Conservation (phyloP, 371 early-diverging fungal genomes). For the Smittium mucronatum region DNA sequence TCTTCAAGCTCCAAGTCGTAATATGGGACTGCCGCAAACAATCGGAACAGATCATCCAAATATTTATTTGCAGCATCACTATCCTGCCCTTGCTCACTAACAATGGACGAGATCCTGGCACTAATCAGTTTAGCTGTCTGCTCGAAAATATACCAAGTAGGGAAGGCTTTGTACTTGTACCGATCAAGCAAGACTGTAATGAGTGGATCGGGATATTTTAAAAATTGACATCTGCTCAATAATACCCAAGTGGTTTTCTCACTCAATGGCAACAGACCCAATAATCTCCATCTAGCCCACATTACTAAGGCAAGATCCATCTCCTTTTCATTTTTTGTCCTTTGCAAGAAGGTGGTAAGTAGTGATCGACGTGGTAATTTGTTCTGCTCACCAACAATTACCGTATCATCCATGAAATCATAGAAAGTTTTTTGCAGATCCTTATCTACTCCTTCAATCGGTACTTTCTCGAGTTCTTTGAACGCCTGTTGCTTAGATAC, state of each 20-base stretch:
- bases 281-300: conserved; percentile 5
- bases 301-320: conserved; percentile 7
- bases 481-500: too few species aligned
- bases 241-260: conserved; percentile 9
- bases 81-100: conserved; percentile 4
- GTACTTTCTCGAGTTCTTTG: too few species aligned
- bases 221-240: neutral
- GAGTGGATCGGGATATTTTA: neutral
- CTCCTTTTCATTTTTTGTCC: conserved; percentile 5
- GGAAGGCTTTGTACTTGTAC: conserved; percentile 12
- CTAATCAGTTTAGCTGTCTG: conserved; percentile 2
- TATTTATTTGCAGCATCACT: neutral
- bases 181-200: conserved; percentile 7
- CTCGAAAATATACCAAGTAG: conserved; percentile 3
- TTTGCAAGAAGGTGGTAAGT: conserved; percentile 1
- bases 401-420: too few species aligned
- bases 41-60: conserved; percentile 26
- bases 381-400: too few species aligned
- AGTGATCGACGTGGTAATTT: neutral
- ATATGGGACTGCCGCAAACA: conserved; percentile 28
- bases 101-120: neutral
- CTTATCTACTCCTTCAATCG: too few species aligned
- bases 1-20: conserved; percentile 18
- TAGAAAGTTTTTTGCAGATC: too few species aligned
- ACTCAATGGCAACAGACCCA: neutral